phyloP scores from a whole-genome alignment of 2,329 filamentous ascomycete genomes.

The Monosporascus ibericus region DNA sequence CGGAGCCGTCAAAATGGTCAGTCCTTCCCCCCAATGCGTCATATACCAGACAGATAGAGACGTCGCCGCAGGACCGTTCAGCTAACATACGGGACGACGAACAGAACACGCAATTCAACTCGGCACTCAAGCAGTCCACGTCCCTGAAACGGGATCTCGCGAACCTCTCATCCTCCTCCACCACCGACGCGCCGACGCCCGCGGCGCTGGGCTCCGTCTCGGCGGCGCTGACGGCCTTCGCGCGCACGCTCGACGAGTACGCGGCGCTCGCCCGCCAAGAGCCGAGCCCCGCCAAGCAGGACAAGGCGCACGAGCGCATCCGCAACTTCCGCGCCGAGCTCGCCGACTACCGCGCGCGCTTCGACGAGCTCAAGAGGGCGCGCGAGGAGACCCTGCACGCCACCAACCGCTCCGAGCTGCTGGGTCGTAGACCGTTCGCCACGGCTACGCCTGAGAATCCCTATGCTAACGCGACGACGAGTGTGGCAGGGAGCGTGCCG shows the following conservation, averaged over 20 bases:
- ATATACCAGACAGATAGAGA: no score
- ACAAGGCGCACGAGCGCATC: slow-evolving; percentile 81
- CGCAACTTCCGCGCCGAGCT: slow-evolving; percentile 82
- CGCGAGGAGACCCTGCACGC: slow-evolving; percentile 67
- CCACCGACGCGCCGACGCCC: slow-evolving; percentile 50
- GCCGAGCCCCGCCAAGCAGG: slow-evolving; percentile 82
- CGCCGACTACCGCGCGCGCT: slow-evolving; percentile 68
- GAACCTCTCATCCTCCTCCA: slow-evolving; percentile 47
- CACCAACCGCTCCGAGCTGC: slow-evolving; percentile 69
- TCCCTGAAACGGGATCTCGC: slow-evolving; percentile 73
- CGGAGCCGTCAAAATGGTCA: no score
- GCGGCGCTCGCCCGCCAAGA: slow-evolving; percentile 78
- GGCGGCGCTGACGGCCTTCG: slow-evolving; percentile 64
- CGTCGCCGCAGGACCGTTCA: not conserved
- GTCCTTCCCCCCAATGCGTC: no score
- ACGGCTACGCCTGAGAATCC: slow-evolving; percentile 82
- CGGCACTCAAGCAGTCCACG: slow-evolving; percentile 77
- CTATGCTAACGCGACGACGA: slow-evolving; percentile 57
- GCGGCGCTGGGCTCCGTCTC: slow-evolving; percentile 58
- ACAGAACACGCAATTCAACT: slow-evolving; percentile 81
- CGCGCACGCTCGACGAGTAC: slow-evolving; percentile 91
- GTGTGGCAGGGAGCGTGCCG: slow-evolving; percentile 31
- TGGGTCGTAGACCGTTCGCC: slow-evolving; percentile 80
- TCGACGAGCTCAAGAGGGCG: slow-evolving; percentile 70
- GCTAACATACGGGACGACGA: not conserved